Evolutionary conservation across 805 yeast genomes (phyloP).

Genomic region (Zygosaccharomyces rouxii): DNA sequence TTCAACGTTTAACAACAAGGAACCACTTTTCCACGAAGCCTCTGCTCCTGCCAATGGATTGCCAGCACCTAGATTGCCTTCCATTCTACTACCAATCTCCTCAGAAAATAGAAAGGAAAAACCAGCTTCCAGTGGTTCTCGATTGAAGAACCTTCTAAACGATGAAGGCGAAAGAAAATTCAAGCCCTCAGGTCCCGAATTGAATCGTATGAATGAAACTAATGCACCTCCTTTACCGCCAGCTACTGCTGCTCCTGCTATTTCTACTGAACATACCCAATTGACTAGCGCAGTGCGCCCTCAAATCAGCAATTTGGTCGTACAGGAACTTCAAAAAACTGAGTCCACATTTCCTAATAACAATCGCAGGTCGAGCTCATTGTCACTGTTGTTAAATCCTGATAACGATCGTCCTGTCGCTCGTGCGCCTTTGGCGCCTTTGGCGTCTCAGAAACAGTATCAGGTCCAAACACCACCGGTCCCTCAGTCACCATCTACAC

Average conservation of each 20-base stretch:
- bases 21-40: conserved; percentile 20
- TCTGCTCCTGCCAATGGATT: conserved; percentile 23
- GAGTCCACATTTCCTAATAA: conserved; percentile 6
- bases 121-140: conserved; percentile 5
- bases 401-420: conserved; percentile 7
- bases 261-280: conserved; percentile 2
- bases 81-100: conserved; percentile 25
- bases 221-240: neutral
- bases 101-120: neutral
- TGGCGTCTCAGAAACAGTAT: neutral
- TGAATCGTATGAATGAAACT: neutral
- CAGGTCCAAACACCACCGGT: neutral
- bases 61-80: conserved; percentile 34
- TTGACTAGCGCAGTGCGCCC: conserved; percentile 10
- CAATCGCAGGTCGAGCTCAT: conserved; percentile 13
- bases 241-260: neutral
- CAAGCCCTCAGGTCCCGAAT: neutral
- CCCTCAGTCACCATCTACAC: neutral
- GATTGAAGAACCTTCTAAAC: conserved; percentile 7
- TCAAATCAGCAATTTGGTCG: conserved; percentile 9
- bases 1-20: conserved; percentile 15
- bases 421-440: neutral
- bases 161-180: conserved; percentile 5
- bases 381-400: conserved; percentile 14
- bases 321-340: conserved; percentile 11